Conservation (phyloP, 78 protist species). For the Goniomonas avonlea region DNA sequence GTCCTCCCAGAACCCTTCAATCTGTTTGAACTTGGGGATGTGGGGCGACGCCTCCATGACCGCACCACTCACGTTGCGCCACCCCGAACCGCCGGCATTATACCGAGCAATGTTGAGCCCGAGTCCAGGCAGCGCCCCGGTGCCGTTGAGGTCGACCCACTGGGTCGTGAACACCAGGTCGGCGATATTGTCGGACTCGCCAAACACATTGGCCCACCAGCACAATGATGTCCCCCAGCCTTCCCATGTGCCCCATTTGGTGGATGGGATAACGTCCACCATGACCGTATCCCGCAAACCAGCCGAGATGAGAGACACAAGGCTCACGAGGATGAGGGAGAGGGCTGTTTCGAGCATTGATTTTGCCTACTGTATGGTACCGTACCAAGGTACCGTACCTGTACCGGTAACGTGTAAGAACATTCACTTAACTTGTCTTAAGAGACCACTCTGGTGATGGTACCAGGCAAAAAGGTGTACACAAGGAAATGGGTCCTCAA, state of each 20-base stretch:
- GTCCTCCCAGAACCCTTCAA: not conserved
- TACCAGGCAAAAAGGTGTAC: too few species aligned
- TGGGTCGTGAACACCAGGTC: not conserved
- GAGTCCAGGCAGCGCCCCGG: not conserved
- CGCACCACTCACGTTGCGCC: not conserved
- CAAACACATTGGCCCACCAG: not conserved
- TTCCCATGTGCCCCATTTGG: not conserved
- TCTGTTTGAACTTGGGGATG: not conserved
- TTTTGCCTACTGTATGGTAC: too few species aligned
- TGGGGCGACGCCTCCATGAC: not conserved
- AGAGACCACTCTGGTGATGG: too few species aligned
- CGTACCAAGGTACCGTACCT: too few species aligned
- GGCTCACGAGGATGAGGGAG: too few species aligned
- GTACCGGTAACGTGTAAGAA: too few species aligned
- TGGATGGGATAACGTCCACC: not conserved
- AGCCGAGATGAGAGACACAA: too few species aligned
- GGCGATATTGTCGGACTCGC: not conserved
- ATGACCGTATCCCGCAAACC: too few species aligned
- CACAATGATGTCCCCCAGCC: not conserved
- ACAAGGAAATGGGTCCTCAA: too few species aligned
- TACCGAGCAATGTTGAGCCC: not conserved
- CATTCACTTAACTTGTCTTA: too few species aligned
- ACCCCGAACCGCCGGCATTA: not conserved
- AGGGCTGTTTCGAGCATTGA: too few species aligned
- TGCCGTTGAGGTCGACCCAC: too few species aligned